Evolutionary conservation across 192 early-diverging fungal genomes (phyloP).

Genomic region (Backusella liffmaniae): DNA sequence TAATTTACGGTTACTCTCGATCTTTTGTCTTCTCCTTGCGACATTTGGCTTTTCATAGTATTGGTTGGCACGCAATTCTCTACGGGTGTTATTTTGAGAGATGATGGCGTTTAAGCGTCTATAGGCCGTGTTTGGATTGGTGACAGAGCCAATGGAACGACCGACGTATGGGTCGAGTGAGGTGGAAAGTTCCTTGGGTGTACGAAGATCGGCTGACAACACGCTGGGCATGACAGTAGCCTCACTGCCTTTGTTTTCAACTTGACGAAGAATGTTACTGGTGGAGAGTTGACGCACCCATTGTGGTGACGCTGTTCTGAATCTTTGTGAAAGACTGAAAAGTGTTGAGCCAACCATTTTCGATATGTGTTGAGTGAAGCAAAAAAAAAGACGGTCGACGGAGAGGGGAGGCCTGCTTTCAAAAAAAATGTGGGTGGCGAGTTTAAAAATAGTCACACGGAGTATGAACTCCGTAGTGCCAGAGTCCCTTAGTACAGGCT

Average conservation of each 20-base stretch:
- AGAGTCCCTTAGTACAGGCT: too few relatives aligned
- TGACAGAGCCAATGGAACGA: slow-evolving; percentile 47
- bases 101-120: slow-evolving; percentile 58
- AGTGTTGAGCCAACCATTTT: slow-evolving; percentile 6
- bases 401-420: slow-evolving; percentile 4
- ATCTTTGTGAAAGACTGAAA: slow-evolving; percentile 10
- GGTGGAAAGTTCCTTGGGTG: slow-evolving; percentile 27
- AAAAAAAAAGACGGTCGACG: not conserved
- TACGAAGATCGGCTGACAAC: slow-evolving; percentile 4
- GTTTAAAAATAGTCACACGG: not conserved
- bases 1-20: slow-evolving; percentile 50
- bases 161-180: slow-evolving; percentile 46
- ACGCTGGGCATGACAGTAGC: slow-evolving; percentile 5
- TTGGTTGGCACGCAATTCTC: slow-evolving; percentile 50
- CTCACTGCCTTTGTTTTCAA: not conserved
- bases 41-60: slow-evolving; percentile 71
- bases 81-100: slow-evolving; percentile 53
- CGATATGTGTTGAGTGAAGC: not conserved
- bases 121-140: slow-evolving; percentile 45
- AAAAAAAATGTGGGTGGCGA: slow-evolving; percentile 1
- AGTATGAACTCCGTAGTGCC: too few relatives aligned
- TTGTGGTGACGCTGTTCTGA: not conserved
- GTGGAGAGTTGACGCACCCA: slow-evolving; percentile 10
- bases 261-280: not conserved
- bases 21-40: slow-evolving; percentile 56